Conservation (phyloP, 805 yeast species). For the Lipomyces mesembrius region DNA sequence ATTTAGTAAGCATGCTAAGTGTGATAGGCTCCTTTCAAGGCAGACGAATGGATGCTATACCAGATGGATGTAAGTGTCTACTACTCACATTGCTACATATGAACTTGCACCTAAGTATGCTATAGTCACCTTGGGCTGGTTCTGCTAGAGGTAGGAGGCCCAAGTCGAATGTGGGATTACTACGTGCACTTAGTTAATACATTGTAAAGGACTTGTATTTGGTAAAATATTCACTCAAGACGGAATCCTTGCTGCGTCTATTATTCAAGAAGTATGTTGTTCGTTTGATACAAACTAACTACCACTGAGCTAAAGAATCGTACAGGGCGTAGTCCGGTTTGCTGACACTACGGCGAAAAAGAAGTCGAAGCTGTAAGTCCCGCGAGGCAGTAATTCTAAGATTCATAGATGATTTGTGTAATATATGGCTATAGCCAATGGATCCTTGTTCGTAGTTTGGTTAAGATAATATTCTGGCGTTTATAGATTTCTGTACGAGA, state of each 20-base stretch:
- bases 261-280: constrained; percentile 33
- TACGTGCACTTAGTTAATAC: background rate
- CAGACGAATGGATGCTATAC: constrained; percentile 35
- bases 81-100: background rate
- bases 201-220: constrained; percentile 18
- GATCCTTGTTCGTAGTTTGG: constrained; percentile 36
- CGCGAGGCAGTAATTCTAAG: background rate
- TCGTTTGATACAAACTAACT: background rate
- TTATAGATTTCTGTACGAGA: constrained; percentile 5
- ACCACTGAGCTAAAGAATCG: background rate
- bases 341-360: background rate
- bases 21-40: constrained; percentile 27
- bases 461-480: constrained; percentile 1
- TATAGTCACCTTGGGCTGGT: constrained; percentile 30
- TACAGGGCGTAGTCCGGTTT: constrained; percentile 27
- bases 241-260: constrained; percentile 32
- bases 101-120: constrained; percentile 1
- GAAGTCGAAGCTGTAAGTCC: constrained; percentile 10
- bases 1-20: constrained; percentile 3
- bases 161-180: background rate
- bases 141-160: constrained; percentile 25
- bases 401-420: background rate
- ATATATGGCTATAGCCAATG: constrained; percentile 38
- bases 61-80: constrained; percentile 26
- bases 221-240: constrained; percentile 23